Conservation (phyloP, 208 protist species). For the Crithidia thermophila region DNA sequence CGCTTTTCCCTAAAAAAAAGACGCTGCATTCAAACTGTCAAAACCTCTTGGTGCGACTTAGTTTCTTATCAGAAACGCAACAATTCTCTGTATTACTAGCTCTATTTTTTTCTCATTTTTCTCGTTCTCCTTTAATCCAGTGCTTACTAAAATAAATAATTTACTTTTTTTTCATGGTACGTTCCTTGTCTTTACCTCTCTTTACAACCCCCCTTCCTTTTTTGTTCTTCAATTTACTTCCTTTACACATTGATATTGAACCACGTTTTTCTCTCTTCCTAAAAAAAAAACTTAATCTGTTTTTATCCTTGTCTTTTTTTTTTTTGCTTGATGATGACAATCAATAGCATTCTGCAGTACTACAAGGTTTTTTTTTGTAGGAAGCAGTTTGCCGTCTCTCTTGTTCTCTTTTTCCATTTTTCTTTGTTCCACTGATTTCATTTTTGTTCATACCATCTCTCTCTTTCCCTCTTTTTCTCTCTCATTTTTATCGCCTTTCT, state of each 20-base stretch:
- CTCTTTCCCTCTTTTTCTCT: slow-evolving; percentile 4
- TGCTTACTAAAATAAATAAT: no score
- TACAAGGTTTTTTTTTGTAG: background rate
- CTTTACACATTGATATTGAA: background rate
- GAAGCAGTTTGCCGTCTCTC: no score
- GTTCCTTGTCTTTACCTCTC: no score
- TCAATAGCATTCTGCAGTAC: no score
- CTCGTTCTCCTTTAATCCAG: no score
- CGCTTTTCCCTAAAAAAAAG: no score
- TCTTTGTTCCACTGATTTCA: background rate
- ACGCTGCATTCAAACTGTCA: no score
- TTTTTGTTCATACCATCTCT: background rate
- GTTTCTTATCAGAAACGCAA: no score
- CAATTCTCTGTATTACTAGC: no score
- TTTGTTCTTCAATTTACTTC: background rate
- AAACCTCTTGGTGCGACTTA: no score
- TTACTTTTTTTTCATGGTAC: no score
- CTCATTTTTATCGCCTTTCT: slow-evolving; percentile 6
- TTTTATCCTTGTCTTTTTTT: background rate
- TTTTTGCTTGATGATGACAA: background rate
- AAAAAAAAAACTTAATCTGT: no score
- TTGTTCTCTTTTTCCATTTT: background rate
- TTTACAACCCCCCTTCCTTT: background rate
- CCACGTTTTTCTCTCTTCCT: background rate
- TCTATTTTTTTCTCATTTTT: background rate